Evolutionary conservation across 2,329 filamentous ascomycete species (phyloP).

Genomic region (Fusarium verticillioides): DNA sequence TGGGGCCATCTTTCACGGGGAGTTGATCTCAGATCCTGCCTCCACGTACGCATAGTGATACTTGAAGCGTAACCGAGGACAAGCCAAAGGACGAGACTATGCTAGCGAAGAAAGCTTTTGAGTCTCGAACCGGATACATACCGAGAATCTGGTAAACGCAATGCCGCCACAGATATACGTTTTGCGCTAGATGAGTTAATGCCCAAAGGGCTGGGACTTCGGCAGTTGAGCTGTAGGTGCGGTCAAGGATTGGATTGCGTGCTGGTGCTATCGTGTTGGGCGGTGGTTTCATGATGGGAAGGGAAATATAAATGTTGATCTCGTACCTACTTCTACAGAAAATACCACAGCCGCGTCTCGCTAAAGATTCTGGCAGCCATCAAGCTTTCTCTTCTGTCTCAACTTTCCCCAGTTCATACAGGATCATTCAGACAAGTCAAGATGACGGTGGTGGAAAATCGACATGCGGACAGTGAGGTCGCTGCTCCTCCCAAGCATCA

Average conservation of each 20-base stretch:
- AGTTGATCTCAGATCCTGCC: conserved; percentile 8
- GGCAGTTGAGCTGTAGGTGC: conserved; percentile 14
- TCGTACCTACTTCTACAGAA: background rate
- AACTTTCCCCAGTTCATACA: background rate
- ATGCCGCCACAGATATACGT: conserved; percentile 18
- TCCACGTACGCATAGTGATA: background rate
- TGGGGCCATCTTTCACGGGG: background rate
- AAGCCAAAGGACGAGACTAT: background rate
- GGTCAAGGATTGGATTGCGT: conserved; percentile 23
- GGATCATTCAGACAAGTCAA: background rate
- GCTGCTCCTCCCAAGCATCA: conserved; percentile 46
- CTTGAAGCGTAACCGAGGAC: background rate
- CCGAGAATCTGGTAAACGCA: conserved; percentile 17
- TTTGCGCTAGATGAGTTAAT: conserved; percentile 13
- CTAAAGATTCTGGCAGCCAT: background rate
- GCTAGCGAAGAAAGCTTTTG: background rate
- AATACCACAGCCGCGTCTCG: background rate
- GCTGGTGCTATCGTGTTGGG: conserved; percentile 3
- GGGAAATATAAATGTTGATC: conserved; percentile 38
- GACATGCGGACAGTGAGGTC: conserved; percentile 37
- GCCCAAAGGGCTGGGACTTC: background rate
- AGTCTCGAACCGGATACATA: background rate
- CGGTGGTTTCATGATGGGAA: background rate
- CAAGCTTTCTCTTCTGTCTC: background rate
- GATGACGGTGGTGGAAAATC: conserved; percentile 29